Conservation (phyloP, 305 asterid species). For the Fraxinus paxiana region DNA sequence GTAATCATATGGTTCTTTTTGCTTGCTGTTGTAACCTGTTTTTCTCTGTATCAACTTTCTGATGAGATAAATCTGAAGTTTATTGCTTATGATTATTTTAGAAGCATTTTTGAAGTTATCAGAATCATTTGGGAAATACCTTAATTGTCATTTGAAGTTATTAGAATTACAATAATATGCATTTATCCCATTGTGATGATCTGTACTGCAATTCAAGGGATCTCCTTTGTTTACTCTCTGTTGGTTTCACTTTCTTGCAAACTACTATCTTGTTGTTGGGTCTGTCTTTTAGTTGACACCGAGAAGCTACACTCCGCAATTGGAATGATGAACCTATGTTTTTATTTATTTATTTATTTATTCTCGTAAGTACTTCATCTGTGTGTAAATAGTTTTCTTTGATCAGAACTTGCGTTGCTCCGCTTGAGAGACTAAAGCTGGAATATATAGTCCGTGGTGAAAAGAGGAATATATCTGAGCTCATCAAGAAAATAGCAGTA, state of each 20-base stretch:
- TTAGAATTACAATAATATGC: not conserved
- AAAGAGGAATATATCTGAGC: conserved; percentile 55
- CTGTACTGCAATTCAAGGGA: not conserved
- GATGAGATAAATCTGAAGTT: not conserved
- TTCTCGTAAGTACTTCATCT: not conserved
- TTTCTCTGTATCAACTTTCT: not conserved
- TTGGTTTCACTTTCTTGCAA: not conserved
- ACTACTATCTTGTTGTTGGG: not conserved
- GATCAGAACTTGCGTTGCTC: conserved; percentile 88
- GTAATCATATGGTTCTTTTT: not conserved
- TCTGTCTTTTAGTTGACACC: not conserved
- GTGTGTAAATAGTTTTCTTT: conserved; percentile 28
- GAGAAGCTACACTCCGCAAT: conserved; percentile 2
- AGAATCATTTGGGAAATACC: not conserved
- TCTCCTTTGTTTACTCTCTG: not conserved
- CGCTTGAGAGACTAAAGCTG: conserved; percentile 91
- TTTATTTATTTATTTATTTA: not conserved
- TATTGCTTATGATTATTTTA: not conserved
- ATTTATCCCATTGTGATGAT: not conserved
- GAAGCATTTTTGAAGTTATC: not conserved
- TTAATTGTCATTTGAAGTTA: not conserved
- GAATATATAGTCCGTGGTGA: conserved; percentile 91
- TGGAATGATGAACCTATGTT: conserved; percentile 5
- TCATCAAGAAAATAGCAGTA: conserved; percentile 61
- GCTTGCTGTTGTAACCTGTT: not conserved